phyloP scores from a whole-genome alignment of 2,329 filamentous ascomycete genomes.

The Xylaria sp. region DNA sequence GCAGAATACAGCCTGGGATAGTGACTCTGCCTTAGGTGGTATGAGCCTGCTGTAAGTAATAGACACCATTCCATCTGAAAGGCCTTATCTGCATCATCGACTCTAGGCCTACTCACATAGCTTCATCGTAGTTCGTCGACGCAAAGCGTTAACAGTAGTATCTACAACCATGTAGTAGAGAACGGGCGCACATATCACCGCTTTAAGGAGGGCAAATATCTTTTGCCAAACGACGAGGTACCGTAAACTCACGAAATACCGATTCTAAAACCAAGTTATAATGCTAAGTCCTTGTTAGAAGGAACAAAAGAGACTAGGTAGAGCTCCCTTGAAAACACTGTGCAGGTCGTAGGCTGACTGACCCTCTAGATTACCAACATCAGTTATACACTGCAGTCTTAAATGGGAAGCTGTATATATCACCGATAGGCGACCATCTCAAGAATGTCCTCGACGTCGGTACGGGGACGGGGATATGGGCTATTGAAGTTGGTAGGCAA shows the following conservation, averaged over 20 bases:
- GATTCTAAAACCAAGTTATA: not conserved
- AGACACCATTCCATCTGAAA: not conserved
- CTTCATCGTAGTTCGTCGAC: constrained; percentile 38
- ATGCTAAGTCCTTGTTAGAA: constrained; percentile 23
- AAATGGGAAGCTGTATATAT: constrained; percentile 40
- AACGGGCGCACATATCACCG: constrained; percentile 44
- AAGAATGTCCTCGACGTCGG: constrained; percentile 37
- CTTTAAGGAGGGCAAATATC: constrained; percentile 44
- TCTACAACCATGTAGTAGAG: constrained; percentile 41
- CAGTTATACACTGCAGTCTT: constrained; percentile 39
- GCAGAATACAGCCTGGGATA: constrained; percentile 37
- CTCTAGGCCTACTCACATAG: constrained; percentile 9
- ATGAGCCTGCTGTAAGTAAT: constrained; percentile 41
- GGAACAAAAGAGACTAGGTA: constrained; percentile 42
- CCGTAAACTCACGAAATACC: not conserved
- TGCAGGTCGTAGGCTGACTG: not conserved
- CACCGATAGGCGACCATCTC: constrained; percentile 35
- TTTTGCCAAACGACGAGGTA: constrained; percentile 44
- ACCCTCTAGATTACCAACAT: constrained; percentile 42
- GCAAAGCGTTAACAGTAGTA: constrained; percentile 37
- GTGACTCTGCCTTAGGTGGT: constrained; percentile 40
- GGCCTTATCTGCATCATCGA: not conserved
- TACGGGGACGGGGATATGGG: constrained; percentile 42
- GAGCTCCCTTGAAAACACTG: not conserved
- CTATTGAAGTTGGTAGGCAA: constrained; percentile 38